phyloP scores from a whole-genome alignment of 1,139 yeast species.

The Saccharomyces hybrid region DNA sequence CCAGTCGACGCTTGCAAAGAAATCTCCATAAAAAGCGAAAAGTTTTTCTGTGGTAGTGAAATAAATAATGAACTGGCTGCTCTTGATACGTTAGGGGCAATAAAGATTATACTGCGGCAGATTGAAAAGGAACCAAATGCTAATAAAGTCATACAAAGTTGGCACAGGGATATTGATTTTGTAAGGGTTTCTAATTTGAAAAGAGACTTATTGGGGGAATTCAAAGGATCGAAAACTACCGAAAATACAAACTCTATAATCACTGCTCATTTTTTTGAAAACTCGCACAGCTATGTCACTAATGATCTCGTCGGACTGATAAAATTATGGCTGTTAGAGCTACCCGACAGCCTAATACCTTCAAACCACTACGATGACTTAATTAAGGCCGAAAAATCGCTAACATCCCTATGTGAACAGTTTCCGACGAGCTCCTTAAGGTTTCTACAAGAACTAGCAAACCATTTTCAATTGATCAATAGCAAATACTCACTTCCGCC shows the following conservation, averaged over 20 bases:
- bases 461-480: neutral
- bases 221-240: constrained; percentile 2
- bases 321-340: constrained; percentile 32
- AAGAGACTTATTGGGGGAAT: constrained; percentile 10
- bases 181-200: constrained; percentile 16
- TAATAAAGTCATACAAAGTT: constrained; percentile 5
- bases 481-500: neutral
- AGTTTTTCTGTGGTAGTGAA: constrained; percentile 9
- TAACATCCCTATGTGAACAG: neutral
- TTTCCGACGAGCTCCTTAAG: neutral
- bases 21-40: neutral
- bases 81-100: constrained; percentile 3
- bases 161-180: constrained; percentile 16
- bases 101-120: constrained; percentile 2
- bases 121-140: constrained; percentile 3
- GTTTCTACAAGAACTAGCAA: neutral
- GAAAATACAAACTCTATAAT: constrained; percentile 3
- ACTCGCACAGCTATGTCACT: neutral
- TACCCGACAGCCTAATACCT: constrained; percentile 33
- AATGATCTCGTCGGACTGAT: constrained; percentile 22
- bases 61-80: constrained; percentile 3
- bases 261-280: neutral
- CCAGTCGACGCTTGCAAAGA: neutral
- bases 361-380: constrained; percentile 26
- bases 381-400: constrained; percentile 1